Base-by-base conservation (phyloP, 768 basidiomycete genomes). In the Lactarius indigo region DNA sequence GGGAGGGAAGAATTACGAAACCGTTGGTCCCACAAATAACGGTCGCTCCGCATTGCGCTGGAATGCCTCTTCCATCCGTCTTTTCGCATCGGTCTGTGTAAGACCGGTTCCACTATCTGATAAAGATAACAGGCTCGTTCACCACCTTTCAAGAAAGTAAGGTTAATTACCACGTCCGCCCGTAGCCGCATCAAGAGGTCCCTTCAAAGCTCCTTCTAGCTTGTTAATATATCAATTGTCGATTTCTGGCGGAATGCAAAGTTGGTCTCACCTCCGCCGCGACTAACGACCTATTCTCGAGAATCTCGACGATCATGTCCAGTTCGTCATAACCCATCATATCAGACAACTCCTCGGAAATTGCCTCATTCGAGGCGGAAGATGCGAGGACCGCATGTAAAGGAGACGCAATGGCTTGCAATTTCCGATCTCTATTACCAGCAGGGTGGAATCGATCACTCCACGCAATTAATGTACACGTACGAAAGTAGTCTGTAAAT, bases 251-350 rank as follows among this genome's bases (percentile, higher is more conserved):
- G 23, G 10, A 47, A 56, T 13, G 17, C 33, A 30, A 33, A 30
- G 26, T 37, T 37, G 30, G 30, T 47, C 79, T 70, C 69, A 90
- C 90, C 75, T 87, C 79, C 70, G 79, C 70, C 33, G 76, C 79
- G 37, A 89, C 73, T 1, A 75, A 73, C 8, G 70, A 68, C 26
- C 95, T 86, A 35, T 86, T 80, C 20, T 79, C 73, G 2, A 97
- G 75, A 31, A 97, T 82, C 50, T 90, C 84, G 77, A 84, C 84
- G 9, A 90, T 86, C 39, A 94, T 78, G 31, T 92, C 92, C 57
- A 98, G 85, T 20, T 89, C 84, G 59, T 96, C 91, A 74, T 88
- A 92, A 2, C 95, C 96, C 57, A 96, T 75, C 12, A 92, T 78
- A 66, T 97, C 95, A 9, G 84, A 85, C 12, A 98, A 75, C 70